phyloP scores from a whole-genome alignment of 2,329 filamentous ascomycete species.

The Talaromyces islandicus region DNA sequence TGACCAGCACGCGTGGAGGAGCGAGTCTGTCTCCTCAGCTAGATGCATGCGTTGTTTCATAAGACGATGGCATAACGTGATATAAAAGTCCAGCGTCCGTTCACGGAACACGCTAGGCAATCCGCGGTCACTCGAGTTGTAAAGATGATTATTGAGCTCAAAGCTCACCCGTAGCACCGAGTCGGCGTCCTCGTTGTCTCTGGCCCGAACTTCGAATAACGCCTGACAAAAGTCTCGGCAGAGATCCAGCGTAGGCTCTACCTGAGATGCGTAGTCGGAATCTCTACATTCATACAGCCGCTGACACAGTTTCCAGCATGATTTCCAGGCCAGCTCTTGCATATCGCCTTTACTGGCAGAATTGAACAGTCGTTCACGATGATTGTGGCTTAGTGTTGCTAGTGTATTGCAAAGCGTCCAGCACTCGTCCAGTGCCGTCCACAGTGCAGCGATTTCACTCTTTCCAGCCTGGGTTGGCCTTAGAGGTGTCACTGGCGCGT shows the following conservation, averaged over 20 bases:
- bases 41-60: constrained; percentile 86
- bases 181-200: constrained; percentile 72
- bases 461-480: constrained; percentile 44
- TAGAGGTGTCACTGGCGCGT: constrained; percentile 24
- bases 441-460: constrained; percentile 59
- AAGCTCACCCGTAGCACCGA: constrained; percentile 88
- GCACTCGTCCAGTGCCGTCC: constrained; percentile 74
- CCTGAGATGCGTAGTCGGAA: constrained; percentile 61
- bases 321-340: constrained; percentile 86
- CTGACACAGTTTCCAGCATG: constrained; percentile 89
- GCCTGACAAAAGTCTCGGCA: constrained; percentile 90
- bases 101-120: constrained; percentile 84
- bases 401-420: constrained; percentile 93
- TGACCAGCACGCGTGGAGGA: constrained; percentile 82
- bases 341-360: constrained; percentile 67
- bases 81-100: constrained; percentile 87
- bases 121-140: constrained; percentile 80
- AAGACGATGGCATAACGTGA: constrained; percentile 86
- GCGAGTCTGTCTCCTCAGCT: constrained; percentile 73
- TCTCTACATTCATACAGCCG: constrained; percentile 77
- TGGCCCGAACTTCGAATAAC: constrained; percentile 76
- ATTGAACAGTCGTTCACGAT: constrained; percentile 72
- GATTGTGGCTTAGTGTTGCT: constrained; percentile 75
- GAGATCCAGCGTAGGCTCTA: constrained; percentile 72
- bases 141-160: constrained; percentile 91